Evolutionary conservation across 225 moss, liverwort and hornwort genomes (phyloP).

Genomic region (Climacium dendroides): DNA sequence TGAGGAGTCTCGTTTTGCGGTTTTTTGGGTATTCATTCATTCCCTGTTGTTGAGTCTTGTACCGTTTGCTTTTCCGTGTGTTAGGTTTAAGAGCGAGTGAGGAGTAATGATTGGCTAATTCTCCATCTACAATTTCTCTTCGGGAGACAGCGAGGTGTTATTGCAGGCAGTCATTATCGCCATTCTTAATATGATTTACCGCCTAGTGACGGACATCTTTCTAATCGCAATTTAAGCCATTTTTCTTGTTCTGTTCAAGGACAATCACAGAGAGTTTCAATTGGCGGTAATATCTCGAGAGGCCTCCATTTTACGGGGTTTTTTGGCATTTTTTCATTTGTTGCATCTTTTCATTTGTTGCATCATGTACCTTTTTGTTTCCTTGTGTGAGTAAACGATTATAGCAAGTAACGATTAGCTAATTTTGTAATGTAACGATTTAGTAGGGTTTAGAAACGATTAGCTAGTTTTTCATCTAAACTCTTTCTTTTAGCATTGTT

Average conservation of each 20-base stretch:
- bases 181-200: background rate
- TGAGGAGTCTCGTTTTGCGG: background rate
- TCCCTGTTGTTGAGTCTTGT: background rate
- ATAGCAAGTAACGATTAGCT: background rate
- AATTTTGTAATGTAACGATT: background rate
- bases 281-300: background rate
- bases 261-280: background rate
- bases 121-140: background rate
- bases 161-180: background rate
- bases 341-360: background rate
- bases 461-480: background rate
- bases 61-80: background rate
- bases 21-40: background rate
- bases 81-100: background rate
- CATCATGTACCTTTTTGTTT: background rate
- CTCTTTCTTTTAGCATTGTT: background rate
- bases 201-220: background rate
- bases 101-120: background rate
- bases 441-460: background rate
- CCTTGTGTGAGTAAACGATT: background rate
- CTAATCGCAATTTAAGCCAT: background rate
- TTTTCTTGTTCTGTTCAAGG: background rate
- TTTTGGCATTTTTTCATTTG: no score
- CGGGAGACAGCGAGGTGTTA: background rate
- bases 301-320: no score